Conservation (phyloP, 805 yeast genomes). For the Yarrowia alimentaria region DNA sequence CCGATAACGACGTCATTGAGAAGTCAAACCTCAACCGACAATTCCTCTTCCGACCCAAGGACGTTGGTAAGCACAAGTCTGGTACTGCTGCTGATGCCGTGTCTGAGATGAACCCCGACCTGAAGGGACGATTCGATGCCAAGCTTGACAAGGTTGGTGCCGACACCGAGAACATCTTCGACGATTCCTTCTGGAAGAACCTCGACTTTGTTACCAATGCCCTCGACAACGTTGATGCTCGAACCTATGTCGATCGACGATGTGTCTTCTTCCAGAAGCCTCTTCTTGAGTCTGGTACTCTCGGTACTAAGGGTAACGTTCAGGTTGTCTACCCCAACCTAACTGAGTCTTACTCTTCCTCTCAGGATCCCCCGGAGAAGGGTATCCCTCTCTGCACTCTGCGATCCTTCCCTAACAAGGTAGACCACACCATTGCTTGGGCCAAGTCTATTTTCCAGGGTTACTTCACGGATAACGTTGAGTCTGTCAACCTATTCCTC, state of each 20-base stretch:
- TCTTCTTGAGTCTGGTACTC: conserved; percentile 90
- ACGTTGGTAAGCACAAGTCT: conserved; percentile 88
- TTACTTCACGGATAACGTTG: conserved; percentile 85
- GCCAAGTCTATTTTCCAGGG: conserved; percentile 94
- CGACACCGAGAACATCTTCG: conserved; percentile 84
- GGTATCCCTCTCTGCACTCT: conserved; percentile 95
- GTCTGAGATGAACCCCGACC: conserved; percentile 77
- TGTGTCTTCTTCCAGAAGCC: conserved; percentile 92
- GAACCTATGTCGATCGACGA: conserved; percentile 95
- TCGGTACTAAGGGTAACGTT: conserved; percentile 97
- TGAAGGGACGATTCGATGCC: conserved; percentile 72
- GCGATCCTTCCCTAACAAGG: conserved; percentile 95
- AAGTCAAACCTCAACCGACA: conserved; percentile 95
- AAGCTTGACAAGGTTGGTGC: conserved; percentile 86
- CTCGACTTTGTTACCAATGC: conserved; percentile 95
- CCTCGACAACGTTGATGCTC: conserved; percentile 94
- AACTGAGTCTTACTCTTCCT: conserved; percentile 94
- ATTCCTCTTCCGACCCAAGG: conserved; percentile 89
- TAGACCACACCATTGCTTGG: conserved; percentile 99
- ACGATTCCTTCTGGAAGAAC: conserved; percentile 79
- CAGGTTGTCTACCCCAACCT: conserved; percentile 92
- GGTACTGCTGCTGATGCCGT: conserved; percentile 89
- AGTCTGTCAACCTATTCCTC: conserved; percentile 85
- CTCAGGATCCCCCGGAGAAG: conserved; percentile 98
- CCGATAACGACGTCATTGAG: conserved; percentile 94